Base-by-base conservation (phyloP, 23 red algal species). In the Agarophyton chilense region DNA sequence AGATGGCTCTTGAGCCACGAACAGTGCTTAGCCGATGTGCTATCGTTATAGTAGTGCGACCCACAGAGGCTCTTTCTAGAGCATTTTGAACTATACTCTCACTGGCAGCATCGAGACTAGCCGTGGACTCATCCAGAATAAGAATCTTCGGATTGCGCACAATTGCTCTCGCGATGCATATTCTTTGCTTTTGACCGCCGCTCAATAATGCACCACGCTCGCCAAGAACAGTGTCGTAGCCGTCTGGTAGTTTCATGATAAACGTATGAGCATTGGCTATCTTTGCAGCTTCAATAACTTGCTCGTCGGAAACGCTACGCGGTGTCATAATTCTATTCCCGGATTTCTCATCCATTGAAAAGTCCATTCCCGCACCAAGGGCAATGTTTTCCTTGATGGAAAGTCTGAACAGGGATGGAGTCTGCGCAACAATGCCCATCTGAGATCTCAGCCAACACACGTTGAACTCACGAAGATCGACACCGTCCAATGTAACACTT, bases 131-230 rank as follows among this genome's bases (percentile, higher is more conserved):
- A 78, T 97, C 95, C 0, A 97, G 72, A 18, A 97, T 60, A 45
- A 97, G 82, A 45, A 97, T 78, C 60, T 63, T 64, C 21, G 95
- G 95, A 54, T 97, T 87, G 21, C 91, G 61, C 13, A 88, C 65
- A 10, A 97, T 76, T 16, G 95, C 95, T 26, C 95, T 45, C 36
- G 95, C 88, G 39, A 97, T 97, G 32, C 89, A 90, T 14, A 97
- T 92, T 50, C 95, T 83, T 50, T 97, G 95, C 55, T 91, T 90
- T 78, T 97, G 95, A 53, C 95, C 95, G 43, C 95, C 95, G 0
- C 78, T 87, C 60, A 97, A 44, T 28, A 71, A 53, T 18, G 85
- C 72, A 0, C 95, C 95, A 24, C 95, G 66, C 58, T 93, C 95
- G 21, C 95, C 95, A 3, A 97, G 72, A 63, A 79, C 53, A 53